phyloP scores from a whole-genome alignment of 768 basidiomycete genomes.

The Austroboletus festivus region DNA sequence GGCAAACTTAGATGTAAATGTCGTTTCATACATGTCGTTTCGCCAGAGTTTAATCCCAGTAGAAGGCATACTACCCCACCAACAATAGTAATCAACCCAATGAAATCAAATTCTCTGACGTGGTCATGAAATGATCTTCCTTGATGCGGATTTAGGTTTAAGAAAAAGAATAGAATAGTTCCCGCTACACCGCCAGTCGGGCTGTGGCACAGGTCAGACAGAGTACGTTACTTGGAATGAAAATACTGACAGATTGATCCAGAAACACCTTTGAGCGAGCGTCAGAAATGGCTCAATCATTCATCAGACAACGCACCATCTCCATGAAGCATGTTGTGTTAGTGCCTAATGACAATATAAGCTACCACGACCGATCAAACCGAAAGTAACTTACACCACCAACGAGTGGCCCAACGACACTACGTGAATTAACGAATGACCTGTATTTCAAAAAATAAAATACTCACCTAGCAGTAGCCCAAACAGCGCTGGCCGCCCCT shows the following conservation, averaged over 20 bases:
- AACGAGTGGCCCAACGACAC: conserved; percentile 40
- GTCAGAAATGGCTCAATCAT: not conserved
- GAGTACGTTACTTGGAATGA: not conserved
- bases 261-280: not conserved
- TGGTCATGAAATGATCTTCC: not conserved
- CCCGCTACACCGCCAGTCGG: not conserved
- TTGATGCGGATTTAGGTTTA: not conserved
- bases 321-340: conserved; percentile 14
- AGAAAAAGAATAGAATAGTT: not conserved
- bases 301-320: conserved; percentile 1
- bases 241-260: not conserved
- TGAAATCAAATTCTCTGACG: not conserved
- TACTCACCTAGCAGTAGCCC: conserved; percentile 34
- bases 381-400: conserved; percentile 17
- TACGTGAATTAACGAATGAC: conserved; percentile 1
- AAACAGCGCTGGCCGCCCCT: conserved; percentile 35
- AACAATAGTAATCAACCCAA: not conserved
- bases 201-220: not conserved
- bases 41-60: not conserved
- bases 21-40: not conserved
- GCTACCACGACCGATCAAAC: conserved; percentile 4
- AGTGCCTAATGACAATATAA: too few relatives aligned
- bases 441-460: not conserved
- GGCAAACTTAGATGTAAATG: too few relatives aligned
- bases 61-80: not conserved